Base-by-base conservation (phyloP, 23 red algal species). In the Gracilaria gracilis region DNA sequence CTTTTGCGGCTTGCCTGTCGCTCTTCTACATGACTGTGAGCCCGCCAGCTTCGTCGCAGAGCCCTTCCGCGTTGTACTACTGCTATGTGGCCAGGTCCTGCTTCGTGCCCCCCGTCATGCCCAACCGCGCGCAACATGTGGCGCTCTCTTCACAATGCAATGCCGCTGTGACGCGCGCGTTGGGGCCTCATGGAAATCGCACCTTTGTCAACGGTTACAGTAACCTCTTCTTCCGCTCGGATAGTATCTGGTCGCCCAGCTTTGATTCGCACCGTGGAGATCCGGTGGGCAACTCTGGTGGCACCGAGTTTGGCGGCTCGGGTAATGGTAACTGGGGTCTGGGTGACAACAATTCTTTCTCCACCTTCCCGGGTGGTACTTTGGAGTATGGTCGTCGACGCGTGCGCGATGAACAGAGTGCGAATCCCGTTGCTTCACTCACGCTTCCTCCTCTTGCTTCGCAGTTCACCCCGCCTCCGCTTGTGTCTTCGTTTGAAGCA, bases 261-360 rank as follows among this genome's bases (percentile, higher is more conserved):
- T 77, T 77, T 25, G 72, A 77, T 42, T 77, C 72, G 21, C 72
- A 77, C 16, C 72, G 46, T 7, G 72, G 72, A 3, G 72, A 77
- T 50, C 38, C 72, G 24, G 72, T 77, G 34, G 72, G 72, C 72
- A 77, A 77, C 46, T 77, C 72, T n/a, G 72, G 72, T 20, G 72
- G 72, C 72, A 77, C 72, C 72, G 14, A 77, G 46, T 77, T 77
- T 28, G 40, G 72, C 72, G 72, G 72, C 24, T 42, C 40, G 6
- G 31, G 72, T 25, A 33, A 77, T 20, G 46, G 46, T 20, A 50
- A 77, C 72, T 77, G 72, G 72, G 72, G 42, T 28, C 4, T 77
- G 46, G 72, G 21, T 6, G 50, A 28, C 20, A 77, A 77, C 27
- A 51, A 77, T 31, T 77, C 72, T 2, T 77, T 77, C 42, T 77